These are phyloP conservation scores for Zygosaccharomyces lentus DNA, from an alignment of 805 yeast genomes.

Conservation along the genomic window DNA sequence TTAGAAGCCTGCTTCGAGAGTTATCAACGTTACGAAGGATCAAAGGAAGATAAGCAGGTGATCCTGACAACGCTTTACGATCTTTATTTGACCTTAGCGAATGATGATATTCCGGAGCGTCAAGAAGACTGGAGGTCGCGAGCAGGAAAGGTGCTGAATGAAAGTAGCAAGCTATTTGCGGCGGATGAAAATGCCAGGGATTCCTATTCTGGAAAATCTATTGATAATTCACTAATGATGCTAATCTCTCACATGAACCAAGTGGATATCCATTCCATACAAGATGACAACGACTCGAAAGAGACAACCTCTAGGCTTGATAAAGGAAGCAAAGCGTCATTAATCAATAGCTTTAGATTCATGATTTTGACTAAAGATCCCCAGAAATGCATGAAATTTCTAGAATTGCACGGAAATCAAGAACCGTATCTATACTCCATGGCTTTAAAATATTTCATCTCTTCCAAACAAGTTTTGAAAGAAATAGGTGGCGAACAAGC, in stretches of 20 bases:
- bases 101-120: constrained; percentile 35
- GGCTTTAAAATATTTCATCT: constrained; percentile 60
- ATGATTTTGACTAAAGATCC: constrained; percentile 57
- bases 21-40: constrained; percentile 71
- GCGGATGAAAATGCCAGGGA: constrained; percentile 9
- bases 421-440: constrained; percentile 63
- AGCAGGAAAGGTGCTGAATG: constrained; percentile 50
- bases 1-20: constrained; percentile 85
- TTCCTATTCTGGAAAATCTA: constrained; percentile 6
- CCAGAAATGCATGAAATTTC: constrained; percentile 49
- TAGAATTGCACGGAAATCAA: constrained; percentile 54
- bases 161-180: constrained; percentile 43
- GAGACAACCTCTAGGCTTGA: constrained; percentile 30
- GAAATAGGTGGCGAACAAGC: constrained; percentile 49
- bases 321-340: constrained; percentile 30
- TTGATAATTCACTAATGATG: constrained; percentile 34
- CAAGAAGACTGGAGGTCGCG: constrained; percentile 57
- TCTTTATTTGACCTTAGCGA: constrained; percentile 63
- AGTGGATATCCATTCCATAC: constrained; percentile 35
- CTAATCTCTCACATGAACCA: constrained; percentile 42
- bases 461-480: constrained; percentile 48
- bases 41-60: constrained; percentile 61
- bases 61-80: constrained; percentile 77
- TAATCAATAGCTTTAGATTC: constrained; percentile 50
- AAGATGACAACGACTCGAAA: constrained; percentile 30